These are phyloP conservation scores for Globisporangium megalacanthum DNA, from an alignment of 352 stramenopile genomes.

Conservation along the genomic window DNA sequence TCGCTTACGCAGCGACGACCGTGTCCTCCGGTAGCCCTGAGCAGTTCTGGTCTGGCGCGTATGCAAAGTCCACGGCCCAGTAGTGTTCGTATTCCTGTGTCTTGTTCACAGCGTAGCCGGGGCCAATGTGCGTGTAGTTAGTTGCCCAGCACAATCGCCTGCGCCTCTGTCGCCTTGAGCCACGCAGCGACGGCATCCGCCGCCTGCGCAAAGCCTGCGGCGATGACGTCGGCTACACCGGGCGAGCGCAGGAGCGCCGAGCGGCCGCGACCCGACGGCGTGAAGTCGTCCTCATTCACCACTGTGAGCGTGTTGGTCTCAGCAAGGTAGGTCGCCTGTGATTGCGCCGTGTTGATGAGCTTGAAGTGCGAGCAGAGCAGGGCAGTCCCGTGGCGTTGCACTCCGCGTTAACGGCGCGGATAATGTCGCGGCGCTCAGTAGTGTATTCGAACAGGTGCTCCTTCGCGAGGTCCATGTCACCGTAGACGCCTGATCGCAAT, in stretches of 20 bases:
- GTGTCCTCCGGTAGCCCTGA: neutral
- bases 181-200: conserved; percentile 17
- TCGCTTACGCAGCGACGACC: neutral
- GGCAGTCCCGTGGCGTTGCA: neutral
- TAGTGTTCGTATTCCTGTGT: conserved; percentile 21
- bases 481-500: neutral
- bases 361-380: conserved; percentile 16
- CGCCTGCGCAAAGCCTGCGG: conserved; percentile 18
- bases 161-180: conserved; percentile 14
- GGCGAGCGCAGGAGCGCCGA: conserved; percentile 23
- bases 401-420: neutral
- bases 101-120: conserved; percentile 20
- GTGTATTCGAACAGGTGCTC: conserved; percentile 1
- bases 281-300: conserved; percentile 11
- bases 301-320: conserved; percentile 15
- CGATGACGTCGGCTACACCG: conserved; percentile 23
- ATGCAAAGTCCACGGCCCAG: conserved; percentile 21
- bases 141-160: conserved; percentile 19
- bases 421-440: neutral
- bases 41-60: neutral
- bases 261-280: conserved; percentile 17
- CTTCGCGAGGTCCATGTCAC: neutral
- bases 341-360: conserved; percentile 22
- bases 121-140: conserved; percentile 26
- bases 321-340: conserved; percentile 19